Base-by-base conservation (phyloP, 2,329 filamentous ascomycete genomes). In the Xylariaceae sp. region DNA sequence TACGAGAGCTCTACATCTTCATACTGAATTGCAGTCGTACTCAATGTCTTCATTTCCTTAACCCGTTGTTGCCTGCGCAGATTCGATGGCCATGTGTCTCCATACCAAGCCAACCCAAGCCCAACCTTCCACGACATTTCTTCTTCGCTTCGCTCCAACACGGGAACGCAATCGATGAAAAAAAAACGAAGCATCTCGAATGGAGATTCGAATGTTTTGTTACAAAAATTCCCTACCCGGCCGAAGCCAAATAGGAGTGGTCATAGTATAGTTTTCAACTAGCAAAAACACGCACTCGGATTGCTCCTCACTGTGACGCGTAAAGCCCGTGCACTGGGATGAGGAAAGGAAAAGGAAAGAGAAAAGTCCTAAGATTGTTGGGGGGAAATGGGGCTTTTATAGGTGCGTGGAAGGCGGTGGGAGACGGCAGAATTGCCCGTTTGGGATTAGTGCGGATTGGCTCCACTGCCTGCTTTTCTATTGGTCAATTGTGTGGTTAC, bases 251-350 rank as follows among this genome's bases (percentile, higher is more conserved):
- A 70, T 77, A 81, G 80, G 80, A 92, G 88, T 81, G 81, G 88
- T 90, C 88, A 88, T 83, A 81, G 80, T 81, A 80, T 89, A 89
- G 87, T 89, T 89, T 89, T 89, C 87, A 90, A 89, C 87, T 89
- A 90, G 88, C 88, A 90, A 90, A 89, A 90, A 90, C 82, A 83
- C 83, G 82, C 84, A 85, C 87, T 91, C 88, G 85, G 88, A 90
- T 86, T 83, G 86, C 87, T 90, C 88, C 85, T 91, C 88, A 91
- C 85, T 88, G 86, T 84, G 84, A 87, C 83, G 83, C 86, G 82
- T 89, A 88, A 88, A 83, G 86, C 88, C 86, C 85, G 77, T 87
- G 86, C 86, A 88, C 84, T 80, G 73, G 78, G 81, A 85, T 84
- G 76, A 69, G 77, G 72, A 66, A 49, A 41, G 10, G 17, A 34